These are phyloP conservation scores for Coniochaeta sp. DNA, from an alignment of 2,329 filamentous ascomycete species.

Conservation along the genomic window DNA sequence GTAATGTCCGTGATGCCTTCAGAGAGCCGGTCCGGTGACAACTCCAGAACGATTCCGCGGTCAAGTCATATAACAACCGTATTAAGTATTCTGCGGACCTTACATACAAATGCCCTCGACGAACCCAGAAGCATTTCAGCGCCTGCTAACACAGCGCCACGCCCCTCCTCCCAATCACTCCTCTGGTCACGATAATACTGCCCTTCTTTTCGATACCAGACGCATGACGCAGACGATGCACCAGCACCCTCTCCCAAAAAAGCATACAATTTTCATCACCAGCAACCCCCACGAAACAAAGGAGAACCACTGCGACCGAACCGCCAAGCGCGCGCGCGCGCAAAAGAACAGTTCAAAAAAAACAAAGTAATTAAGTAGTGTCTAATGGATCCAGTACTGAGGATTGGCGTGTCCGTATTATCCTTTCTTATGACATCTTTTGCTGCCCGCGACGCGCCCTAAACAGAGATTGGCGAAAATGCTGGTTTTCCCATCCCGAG, in stretches of 20 bases:
- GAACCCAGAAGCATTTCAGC: neutral
- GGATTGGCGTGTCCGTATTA: neutral
- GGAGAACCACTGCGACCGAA: neutral
- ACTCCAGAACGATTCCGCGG: too few species aligned
- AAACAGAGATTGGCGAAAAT: neutral
- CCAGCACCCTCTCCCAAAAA: neutral
- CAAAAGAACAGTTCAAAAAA: conserved; percentile 1
- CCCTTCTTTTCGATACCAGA: neutral
- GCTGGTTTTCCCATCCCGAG: neutral
- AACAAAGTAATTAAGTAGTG: conserved; percentile 1
- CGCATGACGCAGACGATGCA: neutral
- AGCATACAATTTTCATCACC: neutral
- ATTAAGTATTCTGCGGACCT: neutral
- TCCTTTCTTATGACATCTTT: conserved; percentile 1
- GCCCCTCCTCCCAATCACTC: too few species aligned
- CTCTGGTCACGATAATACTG: neutral
- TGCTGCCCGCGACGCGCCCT: neutral
- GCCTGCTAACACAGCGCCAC: neutral
- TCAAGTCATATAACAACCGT: conserved; percentile 1
- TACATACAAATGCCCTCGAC: neutral
- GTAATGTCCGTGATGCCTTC: too few species aligned
- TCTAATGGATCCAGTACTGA: conserved; percentile 1
- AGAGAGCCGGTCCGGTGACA: too few species aligned
- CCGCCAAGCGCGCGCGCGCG: too few species aligned
- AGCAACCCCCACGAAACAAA: neutral